These are phyloP conservation scores for Lachancea waltii DNA, from an alignment of 805 yeast genomes.

Conservation along the genomic window DNA sequence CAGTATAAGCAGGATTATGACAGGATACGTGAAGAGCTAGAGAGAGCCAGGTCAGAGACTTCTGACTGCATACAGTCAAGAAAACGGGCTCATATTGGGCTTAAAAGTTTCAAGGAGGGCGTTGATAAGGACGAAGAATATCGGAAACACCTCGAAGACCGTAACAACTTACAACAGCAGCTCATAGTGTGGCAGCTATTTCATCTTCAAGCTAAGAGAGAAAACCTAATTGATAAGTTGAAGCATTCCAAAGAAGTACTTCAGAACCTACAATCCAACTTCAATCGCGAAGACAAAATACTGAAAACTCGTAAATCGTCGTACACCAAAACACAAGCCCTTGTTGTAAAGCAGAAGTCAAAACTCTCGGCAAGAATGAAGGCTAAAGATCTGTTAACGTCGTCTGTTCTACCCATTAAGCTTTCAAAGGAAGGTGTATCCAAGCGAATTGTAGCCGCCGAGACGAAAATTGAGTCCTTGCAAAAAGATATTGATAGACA, in stretches of 20 bases:
- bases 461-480: slow-evolving; percentile 45
- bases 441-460: slow-evolving; percentile 42
- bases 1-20: slow-evolving; percentile 67
- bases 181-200: slow-evolving; percentile 59
- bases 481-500: slow-evolving; percentile 50
- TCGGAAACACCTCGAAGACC: slow-evolving; percentile 47
- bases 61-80: slow-evolving; percentile 60
- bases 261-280: slow-evolving; percentile 30
- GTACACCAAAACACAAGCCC: slow-evolving; percentile 42
- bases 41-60: slow-evolving; percentile 56
- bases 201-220: slow-evolving; percentile 44
- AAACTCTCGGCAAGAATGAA: slow-evolving; percentile 33
- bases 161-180: slow-evolving; percentile 39
- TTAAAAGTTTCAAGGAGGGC: slow-evolving; percentile 72
- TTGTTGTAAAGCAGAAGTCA: slow-evolving; percentile 37
- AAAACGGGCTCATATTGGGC: slow-evolving; percentile 64
- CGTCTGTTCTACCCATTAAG: slow-evolving; percentile 54
- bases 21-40: slow-evolving; percentile 52
- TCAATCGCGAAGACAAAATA: slow-evolving; percentile 34
- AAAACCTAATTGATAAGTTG: slow-evolving; percentile 20
- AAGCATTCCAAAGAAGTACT: slow-evolving; percentile 24
- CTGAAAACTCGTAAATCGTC: slow-evolving; percentile 37
- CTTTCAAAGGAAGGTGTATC: slow-evolving; percentile 46
- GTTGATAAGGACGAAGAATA: slow-evolving; percentile 63
- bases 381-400: slow-evolving; percentile 38